Base-by-base conservation (phyloP, 2,329 filamentous ascomycete species). In the Juglanconis juglandina region DNA sequence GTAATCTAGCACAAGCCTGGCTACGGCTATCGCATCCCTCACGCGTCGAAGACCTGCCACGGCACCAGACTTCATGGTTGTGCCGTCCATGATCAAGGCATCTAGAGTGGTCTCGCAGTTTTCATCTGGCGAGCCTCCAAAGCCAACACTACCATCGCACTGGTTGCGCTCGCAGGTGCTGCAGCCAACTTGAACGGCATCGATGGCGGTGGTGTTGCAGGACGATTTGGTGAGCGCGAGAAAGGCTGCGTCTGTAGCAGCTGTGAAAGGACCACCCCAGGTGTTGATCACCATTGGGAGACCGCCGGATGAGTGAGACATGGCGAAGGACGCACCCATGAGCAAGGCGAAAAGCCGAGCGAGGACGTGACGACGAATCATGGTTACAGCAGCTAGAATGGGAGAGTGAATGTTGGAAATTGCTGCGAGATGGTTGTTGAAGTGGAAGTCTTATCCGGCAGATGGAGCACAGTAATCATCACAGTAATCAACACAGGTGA, bases 11-110 rank as follows among this genome's bases (percentile, higher is more conserved):
- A 85, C 81, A 44, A 73, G 73, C 0, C 81, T 72, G 4, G 82
- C 82, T 1, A 83, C 81, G 17, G 75, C 72, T 10, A 83, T 73
- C 47, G 81, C 81, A 62, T 81, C 71, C 44, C 71, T 74, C 24
- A 84, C 69, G 42, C 81, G 75, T 5, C 81, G 76, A 24, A 85
- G 70, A 0, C 74, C 78, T 0, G 80, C 82, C 5, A 85, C 81
- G 5, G 81, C 80, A 47, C 82, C 82, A 0, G 77, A 75, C 14
- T 82, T 81, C 72, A 85, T 75, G n/a, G 74, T 80, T 0, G 69
- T 70, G 34, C 82, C 81, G 67, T 85, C 81, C 77, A 84, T 84
- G 68, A 85, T 77, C 73, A 85, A 76, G n/a, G 82, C 81, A 69
- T 85, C 82, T 13, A 85, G 79, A 0, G 81, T 84, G 3, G 82